These are phyloP conservation scores for Saccharomycopsis guyanensis DNA, from an alignment of 805 yeast species.

Conservation along the genomic window DNA sequence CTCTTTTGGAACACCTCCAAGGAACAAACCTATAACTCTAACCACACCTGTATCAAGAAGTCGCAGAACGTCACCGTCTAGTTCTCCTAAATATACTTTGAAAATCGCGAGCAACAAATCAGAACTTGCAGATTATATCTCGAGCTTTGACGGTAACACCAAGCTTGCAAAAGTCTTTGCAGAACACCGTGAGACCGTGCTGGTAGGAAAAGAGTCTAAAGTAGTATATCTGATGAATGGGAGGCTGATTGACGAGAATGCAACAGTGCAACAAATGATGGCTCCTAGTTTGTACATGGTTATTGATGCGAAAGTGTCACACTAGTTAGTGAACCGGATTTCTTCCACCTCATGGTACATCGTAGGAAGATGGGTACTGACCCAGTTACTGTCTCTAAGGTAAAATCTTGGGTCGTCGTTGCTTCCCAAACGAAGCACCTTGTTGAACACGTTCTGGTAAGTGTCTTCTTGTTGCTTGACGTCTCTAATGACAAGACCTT, in stretches of 20 bases:
- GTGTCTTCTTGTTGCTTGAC: constrained; percentile 60
- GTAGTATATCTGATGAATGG: neutral
- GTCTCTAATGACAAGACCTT: constrained; percentile 62
- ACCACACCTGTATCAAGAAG: too few species aligned
- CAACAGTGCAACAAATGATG: neutral
- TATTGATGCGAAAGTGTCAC: neutral
- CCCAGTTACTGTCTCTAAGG: constrained; percentile 84
- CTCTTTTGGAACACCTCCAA: too few species aligned
- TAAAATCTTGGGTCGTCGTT: constrained; percentile 51
- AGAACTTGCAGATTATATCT: neutral
- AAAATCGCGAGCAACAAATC: neutral
- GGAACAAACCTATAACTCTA: too few species aligned
- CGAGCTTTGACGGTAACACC: neutral
- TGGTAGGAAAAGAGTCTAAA: neutral
- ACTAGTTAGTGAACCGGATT: constrained; percentile 14
- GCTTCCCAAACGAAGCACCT: constrained; percentile 18
- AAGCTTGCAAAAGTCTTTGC: neutral
- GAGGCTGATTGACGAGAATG: neutral
- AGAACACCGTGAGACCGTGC: neutral
- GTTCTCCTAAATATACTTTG: neutral
- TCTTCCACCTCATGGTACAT: constrained; percentile 31
- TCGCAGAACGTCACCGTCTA: too few species aligned
- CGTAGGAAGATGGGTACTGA: constrained; percentile 51
- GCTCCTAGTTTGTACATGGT: neutral
- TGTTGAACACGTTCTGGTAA: constrained; percentile 39